Percentiles rank a stretch among this genome's conserved stretches.
These are phyloP conservation scores for Pyrenophora tritici-repentis DNA, from an alignment of 2,329 filamentous ascomycete genomes.

Conservation along the genomic window DNA sequence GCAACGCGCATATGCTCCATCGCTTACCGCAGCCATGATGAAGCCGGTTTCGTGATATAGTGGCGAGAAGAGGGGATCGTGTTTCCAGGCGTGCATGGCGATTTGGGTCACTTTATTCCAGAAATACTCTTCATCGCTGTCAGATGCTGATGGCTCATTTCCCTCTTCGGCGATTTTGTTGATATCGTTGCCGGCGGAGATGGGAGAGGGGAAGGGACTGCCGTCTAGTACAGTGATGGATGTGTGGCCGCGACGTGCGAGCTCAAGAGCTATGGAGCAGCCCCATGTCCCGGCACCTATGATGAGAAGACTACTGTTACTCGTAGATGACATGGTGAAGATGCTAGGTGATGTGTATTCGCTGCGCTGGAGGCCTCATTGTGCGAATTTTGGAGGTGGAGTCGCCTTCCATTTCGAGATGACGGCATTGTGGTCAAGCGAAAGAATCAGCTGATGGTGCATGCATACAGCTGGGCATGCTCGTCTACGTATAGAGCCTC, in stretches of 20 bases:
- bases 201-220: slow-evolving; percentile 50
- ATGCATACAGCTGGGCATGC: background rate
- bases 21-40: slow-evolving; percentile 53
- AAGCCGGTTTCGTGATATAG: slow-evolving; percentile 56
- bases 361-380: slow-evolving; percentile 5
- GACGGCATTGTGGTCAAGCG: background rate
- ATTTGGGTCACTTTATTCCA: slow-evolving; percentile 42
- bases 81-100: slow-evolving; percentile 51
- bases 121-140: slow-evolving; percentile 43
- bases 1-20: slow-evolving; percentile 45
- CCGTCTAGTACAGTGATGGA: slow-evolving; percentile 55
- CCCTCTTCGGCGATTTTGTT: slow-evolving; percentile 54
- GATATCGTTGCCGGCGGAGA: slow-evolving; percentile 55
- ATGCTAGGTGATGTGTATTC: background rate
- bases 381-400: slow-evolving; percentile 1
- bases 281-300: slow-evolving; percentile 59
- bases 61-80: slow-evolving; percentile 50
- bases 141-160: slow-evolving; percentile 26
- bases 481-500: background rate
- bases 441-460: background rate
- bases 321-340: slow-evolving; percentile 5
- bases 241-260: slow-evolving; percentile 54
- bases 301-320: slow-evolving; percentile 44
- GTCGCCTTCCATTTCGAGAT: slow-evolving; percentile 9
- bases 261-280: slow-evolving; percentile 55